phyloP scores from a whole-genome alignment of 176 grass and related monocot species.

The Zizania latifolia region DNA sequence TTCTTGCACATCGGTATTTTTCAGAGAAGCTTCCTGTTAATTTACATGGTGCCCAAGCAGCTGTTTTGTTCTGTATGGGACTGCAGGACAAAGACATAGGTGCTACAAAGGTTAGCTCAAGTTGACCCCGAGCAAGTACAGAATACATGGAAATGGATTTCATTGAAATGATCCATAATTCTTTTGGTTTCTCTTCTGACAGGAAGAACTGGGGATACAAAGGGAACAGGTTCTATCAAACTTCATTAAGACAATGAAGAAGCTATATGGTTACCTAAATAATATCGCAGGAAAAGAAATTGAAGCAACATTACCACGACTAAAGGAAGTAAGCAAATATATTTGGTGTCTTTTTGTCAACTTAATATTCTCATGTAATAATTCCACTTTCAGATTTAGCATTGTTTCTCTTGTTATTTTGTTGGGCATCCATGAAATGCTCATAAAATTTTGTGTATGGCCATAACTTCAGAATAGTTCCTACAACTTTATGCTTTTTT shows the following conservation, averaged over 20 bases:
- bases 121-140: neutral
- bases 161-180: neutral
- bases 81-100: slow-evolving; percentile 82
- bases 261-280: slow-evolving; percentile 59
- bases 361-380: neutral
- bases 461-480: neutral
- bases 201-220: slow-evolving; percentile 91
- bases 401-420: neutral
- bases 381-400: neutral
- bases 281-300: slow-evolving; percentile 63
- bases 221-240: slow-evolving; percentile 81
- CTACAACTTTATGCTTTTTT: neutral
- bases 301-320: slow-evolving; percentile 68
- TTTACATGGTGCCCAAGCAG: slow-evolving; percentile 59
- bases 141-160: neutral
- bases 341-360: neutral
- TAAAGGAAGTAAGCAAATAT: slow-evolving; percentile 61
- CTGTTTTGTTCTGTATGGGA: slow-evolving; percentile 88
- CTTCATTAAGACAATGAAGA: slow-evolving; percentile 95
- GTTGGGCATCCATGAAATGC: neutral
- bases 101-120: slow-evolving; percentile 53
- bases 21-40: slow-evolving; percentile 81
- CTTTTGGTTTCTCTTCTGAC: slow-evolving; percentile 17
- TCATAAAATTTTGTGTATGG: neutral
- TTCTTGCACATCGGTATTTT: slow-evolving; percentile 84